A percentile compares a stretch with the other conserved stretches of the same genome.
Conservation (phyloP, 2,329 filamentous ascomycete species). For the Mollisiaceae sp. region DNA sequence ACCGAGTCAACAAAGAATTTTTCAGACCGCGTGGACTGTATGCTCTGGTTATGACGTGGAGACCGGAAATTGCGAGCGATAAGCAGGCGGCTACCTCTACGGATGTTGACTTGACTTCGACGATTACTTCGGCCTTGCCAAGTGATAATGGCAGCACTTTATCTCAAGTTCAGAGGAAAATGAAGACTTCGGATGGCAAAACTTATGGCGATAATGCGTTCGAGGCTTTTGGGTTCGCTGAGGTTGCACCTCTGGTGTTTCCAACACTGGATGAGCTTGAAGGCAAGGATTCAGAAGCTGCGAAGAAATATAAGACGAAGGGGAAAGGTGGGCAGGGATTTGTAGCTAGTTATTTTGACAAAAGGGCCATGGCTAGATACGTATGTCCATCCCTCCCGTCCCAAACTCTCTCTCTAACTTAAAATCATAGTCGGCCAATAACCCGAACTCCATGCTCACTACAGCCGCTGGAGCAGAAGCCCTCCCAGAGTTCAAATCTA, state of each 20-base stretch:
- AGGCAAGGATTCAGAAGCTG: conserved; percentile 27
- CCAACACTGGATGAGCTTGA: conserved; percentile 42
- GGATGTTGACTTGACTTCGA: conserved; percentile 4
- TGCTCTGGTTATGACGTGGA: conserved; percentile 51
- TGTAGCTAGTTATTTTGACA: conserved; percentile 27
- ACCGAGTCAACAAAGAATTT: conserved; percentile 57
- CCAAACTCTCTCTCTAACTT: not conserved
- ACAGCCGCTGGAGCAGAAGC: conserved; percentile 6
- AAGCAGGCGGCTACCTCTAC: conserved; percentile 1
- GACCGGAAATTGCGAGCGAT: conserved; percentile 5
- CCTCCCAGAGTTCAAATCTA: conserved; percentile 48
- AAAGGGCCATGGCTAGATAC: conserved; percentile 28
- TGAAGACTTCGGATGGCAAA: not conserved
- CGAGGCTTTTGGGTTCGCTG: conserved; percentile 33
- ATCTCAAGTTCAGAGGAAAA: not conserved
- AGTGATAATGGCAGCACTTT: not conserved
- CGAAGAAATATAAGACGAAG: conserved; percentile 15
- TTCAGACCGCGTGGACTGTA: conserved; percentile 61
- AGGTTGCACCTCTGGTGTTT: conserved; percentile 46
- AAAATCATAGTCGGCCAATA: not conserved
- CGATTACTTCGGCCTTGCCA: not conserved
- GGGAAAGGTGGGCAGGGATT: conserved; percentile 22
- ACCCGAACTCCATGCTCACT: not conserved
- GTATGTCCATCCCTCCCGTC: conserved; percentile 14
- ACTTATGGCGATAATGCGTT: not conserved